These are phyloP conservation scores for Globisporangium viniferum DNA, from an alignment of 352 stramenopile genomes.

Conservation along the genomic window DNA sequence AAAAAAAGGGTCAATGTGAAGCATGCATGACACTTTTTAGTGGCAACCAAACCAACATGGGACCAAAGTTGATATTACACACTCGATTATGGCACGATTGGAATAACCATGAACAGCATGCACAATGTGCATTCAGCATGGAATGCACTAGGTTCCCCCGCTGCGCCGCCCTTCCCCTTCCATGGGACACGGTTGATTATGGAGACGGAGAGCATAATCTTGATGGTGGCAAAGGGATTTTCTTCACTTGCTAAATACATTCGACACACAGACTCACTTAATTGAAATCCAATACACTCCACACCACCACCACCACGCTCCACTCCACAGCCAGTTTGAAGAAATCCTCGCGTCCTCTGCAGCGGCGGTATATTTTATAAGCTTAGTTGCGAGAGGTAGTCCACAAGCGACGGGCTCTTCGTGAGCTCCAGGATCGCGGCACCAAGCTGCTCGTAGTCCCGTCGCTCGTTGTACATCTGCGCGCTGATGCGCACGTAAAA, in stretches of 20 bases:
- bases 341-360: not conserved
- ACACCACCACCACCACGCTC: too few species aligned
- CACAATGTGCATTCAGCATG: too few species aligned
- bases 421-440: conserved; percentile 73
- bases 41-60: too few species aligned
- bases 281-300: not conserved
- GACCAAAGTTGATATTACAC: too few species aligned
- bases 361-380: conserved; percentile 29
- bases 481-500: conserved; percentile 81
- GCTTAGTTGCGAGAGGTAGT: conserved; percentile 64
- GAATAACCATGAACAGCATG: too few species aligned
- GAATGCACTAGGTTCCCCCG: too few species aligned
- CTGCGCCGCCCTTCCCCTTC: not conserved
- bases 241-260: not conserved
- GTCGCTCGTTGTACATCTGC: conserved; percentile 85
- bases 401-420: conserved; percentile 54
- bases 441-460: conserved; percentile 73
- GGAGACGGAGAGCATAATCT: not conserved
- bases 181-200: not conserved
- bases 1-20: too few species aligned
- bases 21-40: too few species aligned
- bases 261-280: not conserved
- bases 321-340: not conserved
- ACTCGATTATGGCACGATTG: too few species aligned
- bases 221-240: not conserved